phyloP scores from a whole-genome alignment of 768 basidiomycete genomes.

The Cystobasidium onofrii region DNA sequence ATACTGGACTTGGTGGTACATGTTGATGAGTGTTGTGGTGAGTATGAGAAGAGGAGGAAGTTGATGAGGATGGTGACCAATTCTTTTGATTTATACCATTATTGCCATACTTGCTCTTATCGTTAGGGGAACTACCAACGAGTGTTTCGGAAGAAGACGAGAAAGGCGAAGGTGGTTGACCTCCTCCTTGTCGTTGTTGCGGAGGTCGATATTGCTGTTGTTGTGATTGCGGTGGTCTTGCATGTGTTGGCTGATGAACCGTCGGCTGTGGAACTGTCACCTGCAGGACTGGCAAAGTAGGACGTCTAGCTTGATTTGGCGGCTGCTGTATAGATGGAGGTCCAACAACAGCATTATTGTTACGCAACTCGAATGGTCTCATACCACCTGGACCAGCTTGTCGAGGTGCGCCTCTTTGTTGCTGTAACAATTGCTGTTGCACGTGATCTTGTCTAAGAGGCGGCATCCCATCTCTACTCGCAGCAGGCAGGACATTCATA shows the following conservation, averaged over 20 bases:
- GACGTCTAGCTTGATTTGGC: neutral
- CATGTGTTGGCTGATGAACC: neutral
- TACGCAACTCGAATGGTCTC: constrained; percentile 3
- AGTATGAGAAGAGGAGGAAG: neutral
- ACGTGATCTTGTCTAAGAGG: neutral
- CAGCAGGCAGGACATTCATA: neutral
- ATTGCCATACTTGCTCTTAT: neutral
- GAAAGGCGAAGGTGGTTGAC: constrained; percentile 14
- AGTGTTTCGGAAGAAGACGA: constrained; percentile 18
- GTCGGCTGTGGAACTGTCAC: constrained; percentile 18
- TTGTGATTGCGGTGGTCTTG: neutral
- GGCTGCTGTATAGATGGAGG: neutral
- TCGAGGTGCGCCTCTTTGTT: neutral
- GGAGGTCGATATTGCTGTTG: constrained; percentile 3
- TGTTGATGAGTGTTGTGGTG: constrained; percentile 6
- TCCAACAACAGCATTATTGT: neutral
- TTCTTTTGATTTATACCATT: neutral
- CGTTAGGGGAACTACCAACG: neutral
- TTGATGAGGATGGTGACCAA: constrained; percentile 19
- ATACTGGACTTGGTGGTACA: neutral
- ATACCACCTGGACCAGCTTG: neutral
- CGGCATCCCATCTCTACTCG: neutral
- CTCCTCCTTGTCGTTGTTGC: neutral
- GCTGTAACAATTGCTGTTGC: neutral
- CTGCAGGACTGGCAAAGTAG: constrained; percentile 6